Conservation (phyloP, 2,329 filamentous ascomycete species). For the Xylogone sp. region DNA sequence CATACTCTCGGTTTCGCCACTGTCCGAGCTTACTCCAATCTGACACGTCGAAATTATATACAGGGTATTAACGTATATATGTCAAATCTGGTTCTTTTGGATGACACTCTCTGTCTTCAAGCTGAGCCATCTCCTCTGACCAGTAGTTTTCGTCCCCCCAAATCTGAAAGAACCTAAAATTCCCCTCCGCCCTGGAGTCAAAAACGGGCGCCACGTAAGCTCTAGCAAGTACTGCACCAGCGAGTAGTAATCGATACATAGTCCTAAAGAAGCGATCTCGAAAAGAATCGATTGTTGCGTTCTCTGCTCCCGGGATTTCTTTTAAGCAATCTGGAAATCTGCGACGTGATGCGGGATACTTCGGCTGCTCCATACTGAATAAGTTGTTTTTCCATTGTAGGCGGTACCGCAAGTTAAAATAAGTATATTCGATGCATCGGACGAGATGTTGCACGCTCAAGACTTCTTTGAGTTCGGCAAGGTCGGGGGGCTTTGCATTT, state of each 20-base stretch:
- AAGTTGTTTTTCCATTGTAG: conserved; percentile 1
- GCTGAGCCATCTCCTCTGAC: conserved; percentile 4
- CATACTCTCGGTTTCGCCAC: conserved; percentile 12
- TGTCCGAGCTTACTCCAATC: conserved; percentile 11
- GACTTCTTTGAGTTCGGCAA: conserved; percentile 14
- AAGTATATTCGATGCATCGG: conserved; percentile 13
- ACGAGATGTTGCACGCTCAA: conserved; percentile 13
- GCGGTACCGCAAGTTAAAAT: conserved; percentile 1
- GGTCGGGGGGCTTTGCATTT: conserved; percentile 7
- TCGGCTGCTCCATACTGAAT: conserved; percentile 6
- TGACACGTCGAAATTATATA: conserved; percentile 12
- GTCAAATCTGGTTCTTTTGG: conserved; percentile 4
- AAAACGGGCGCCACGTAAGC: conserved; percentile 13
- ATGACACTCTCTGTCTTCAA: neutral
- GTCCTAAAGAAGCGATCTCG: conserved; percentile 12
- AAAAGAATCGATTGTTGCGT: conserved; percentile 12
- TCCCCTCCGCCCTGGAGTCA: conserved; percentile 9
- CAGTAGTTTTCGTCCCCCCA: conserved; percentile 1
- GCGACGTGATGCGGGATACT: conserved; percentile 8
- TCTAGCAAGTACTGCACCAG: conserved; percentile 13
- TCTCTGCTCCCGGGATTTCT: conserved; percentile 9
- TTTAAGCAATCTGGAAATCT: conserved; percentile 11
- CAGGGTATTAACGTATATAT: conserved; percentile 13
- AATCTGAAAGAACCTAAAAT: conserved; percentile 5
- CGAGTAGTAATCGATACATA: conserved; percentile 13